phyloP scores from a whole-genome alignment of 2,329 filamentous ascomycete genomes.

The Colletotrichum cordylinicola region DNA sequence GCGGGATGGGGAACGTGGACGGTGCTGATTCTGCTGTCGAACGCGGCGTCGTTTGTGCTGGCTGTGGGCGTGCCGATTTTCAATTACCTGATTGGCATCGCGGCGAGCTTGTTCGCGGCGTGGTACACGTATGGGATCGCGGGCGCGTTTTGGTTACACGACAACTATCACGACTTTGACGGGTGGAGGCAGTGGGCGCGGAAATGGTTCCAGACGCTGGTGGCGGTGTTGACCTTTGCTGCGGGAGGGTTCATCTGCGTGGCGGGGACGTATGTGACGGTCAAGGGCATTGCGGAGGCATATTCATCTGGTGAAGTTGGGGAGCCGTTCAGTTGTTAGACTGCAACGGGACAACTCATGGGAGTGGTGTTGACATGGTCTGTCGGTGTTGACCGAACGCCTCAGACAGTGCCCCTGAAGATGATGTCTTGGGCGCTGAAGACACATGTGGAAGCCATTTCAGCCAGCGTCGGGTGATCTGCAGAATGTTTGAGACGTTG shows the following conservation, averaged over 20 bases:
- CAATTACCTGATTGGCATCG: conserved; percentile 57
- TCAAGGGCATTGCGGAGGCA: conserved; percentile 35
- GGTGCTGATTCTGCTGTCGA: conserved; percentile 49
- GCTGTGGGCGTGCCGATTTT: conserved; percentile 58
- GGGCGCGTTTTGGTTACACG: conserved; percentile 58
- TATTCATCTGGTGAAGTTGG: conserved; percentile 20
- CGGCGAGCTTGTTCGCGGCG: conserved; percentile 54
- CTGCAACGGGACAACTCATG: neutral
- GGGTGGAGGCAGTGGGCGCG: conserved; percentile 42
- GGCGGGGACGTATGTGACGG: conserved; percentile 54
- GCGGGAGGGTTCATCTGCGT: conserved; percentile 54
- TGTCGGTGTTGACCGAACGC: neutral
- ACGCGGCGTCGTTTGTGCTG: conserved; percentile 46
- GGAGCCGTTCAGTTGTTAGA: conserved; percentile 10
- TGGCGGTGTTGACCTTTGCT: conserved; percentile 47
- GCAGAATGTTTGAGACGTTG: neutral
- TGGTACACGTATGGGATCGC: conserved; percentile 62
- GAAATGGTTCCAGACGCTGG: conserved; percentile 40
- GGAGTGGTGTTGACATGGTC: neutral
- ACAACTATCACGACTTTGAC: conserved; percentile 47
- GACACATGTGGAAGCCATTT: neutral
- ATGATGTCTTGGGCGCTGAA: neutral
- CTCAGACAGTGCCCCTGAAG: neutral
- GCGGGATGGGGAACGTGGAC: conserved; percentile 54
- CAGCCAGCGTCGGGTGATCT: neutral